phyloP scores from a whole-genome alignment of 1,284 basidiomycete genomes.

The Porodaedalea pini region DNA sequence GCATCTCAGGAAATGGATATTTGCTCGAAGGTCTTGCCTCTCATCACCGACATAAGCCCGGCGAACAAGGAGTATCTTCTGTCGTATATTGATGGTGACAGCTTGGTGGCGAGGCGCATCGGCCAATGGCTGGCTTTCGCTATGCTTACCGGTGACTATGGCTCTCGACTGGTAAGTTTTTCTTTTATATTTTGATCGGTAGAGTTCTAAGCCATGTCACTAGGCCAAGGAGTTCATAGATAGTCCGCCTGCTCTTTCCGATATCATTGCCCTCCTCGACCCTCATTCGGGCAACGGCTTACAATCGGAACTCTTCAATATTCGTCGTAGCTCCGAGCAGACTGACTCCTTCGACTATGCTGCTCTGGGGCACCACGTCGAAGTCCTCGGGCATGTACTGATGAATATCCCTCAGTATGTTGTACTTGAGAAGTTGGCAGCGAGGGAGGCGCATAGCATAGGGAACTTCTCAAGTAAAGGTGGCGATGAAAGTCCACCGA shows the following conservation, averaged over 20 bases:
- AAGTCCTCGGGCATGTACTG: constrained; percentile 53
- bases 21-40: constrained; percentile 41
- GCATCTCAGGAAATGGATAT: constrained; percentile 43
- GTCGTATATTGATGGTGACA: constrained; percentile 49
- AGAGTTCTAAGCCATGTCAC: constrained; percentile 1
- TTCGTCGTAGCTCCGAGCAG: constrained; percentile 43
- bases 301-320: constrained; percentile 19
- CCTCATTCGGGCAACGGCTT: constrained; percentile 8
- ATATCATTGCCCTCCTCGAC: constrained; percentile 36
- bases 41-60: constrained; percentile 35
- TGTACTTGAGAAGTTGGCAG: constrained; percentile 38
- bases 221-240: constrained; percentile 33
- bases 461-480: constrained; percentile 4
- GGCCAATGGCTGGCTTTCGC: constrained; percentile 52
- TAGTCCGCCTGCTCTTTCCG: constrained; percentile 42
- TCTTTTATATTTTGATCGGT: constrained; percentile 4
- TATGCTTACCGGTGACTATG: constrained; percentile 34
- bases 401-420: constrained; percentile 56
- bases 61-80: constrained; percentile 47
- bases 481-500: constrained; percentile 16
- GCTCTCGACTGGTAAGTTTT: constrained; percentile 31
- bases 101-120: constrained; percentile 48
- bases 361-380: constrained; percentile 48
- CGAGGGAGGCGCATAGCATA: constrained; percentile 20
- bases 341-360: constrained; percentile 51